Conservation (phyloP, 352 stramenopile genomes). For the Pythium guiyangense region DNA sequence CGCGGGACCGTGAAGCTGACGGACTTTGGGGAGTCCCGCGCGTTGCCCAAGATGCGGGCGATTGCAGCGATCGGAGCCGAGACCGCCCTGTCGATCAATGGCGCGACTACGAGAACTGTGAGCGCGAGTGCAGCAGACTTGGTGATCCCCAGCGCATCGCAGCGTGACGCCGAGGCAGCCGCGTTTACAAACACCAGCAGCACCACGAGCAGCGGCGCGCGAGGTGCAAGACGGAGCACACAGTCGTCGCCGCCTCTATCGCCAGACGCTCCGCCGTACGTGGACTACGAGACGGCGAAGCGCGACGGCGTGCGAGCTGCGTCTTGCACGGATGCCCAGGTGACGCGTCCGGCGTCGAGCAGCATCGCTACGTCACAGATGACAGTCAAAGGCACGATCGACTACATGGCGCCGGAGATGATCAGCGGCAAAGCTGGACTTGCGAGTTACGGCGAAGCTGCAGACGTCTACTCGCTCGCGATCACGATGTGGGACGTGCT, state of each 20-base stretch:
- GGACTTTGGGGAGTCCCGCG: constrained; percentile 70
- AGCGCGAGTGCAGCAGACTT: neutral
- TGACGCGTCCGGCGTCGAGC: neutral
- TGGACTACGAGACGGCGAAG: too few species aligned
- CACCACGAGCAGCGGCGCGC: too few species aligned
- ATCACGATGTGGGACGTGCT: constrained; percentile 74
- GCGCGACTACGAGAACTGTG: constrained; percentile 19
- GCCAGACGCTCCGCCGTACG: too few species aligned
- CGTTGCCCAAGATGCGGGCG: constrained; percentile 11
- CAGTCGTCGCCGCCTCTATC: too few species aligned
- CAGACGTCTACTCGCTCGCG: constrained; percentile 62
- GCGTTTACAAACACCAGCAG: too few species aligned
- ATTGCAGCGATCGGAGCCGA: neutral
- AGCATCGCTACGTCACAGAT: constrained; percentile 35
- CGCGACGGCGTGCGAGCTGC: too few species aligned
- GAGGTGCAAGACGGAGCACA: too few species aligned
- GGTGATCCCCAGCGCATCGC: neutral
- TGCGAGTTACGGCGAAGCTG: constrained; percentile 49
- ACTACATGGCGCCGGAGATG: constrained; percentile 41
- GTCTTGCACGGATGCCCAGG: neutral
- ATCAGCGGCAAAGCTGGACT: constrained; percentile 49
- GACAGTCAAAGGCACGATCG: constrained; percentile 48
- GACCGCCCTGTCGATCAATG: neutral
- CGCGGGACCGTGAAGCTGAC: constrained; percentile 60
- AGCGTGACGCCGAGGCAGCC: neutral